Evolutionary conservation across 352 stramenopile genomes (phyloP).

Genomic region (Globisporangium ultimum): DNA sequence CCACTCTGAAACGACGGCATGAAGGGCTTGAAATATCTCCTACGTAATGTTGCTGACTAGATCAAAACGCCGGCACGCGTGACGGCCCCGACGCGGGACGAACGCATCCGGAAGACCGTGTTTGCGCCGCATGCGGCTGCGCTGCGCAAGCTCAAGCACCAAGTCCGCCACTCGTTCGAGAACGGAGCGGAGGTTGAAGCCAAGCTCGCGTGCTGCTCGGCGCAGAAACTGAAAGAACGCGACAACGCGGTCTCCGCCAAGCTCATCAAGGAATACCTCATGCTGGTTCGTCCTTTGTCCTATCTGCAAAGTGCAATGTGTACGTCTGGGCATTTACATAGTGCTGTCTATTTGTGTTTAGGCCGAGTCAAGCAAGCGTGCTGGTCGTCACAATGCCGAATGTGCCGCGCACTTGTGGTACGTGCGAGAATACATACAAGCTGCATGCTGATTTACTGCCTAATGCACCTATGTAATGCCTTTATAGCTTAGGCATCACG

Average conservation of each 20-base stretch:
- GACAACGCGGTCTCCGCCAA: constrained; percentile 65
- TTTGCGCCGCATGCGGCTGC: constrained; percentile 66
- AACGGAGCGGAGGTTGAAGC: constrained; percentile 41
- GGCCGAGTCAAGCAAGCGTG: constrained; percentile 82
- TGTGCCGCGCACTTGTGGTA: constrained; percentile 82
- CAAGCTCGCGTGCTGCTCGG: constrained; percentile 57
- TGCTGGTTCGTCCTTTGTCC: constrained; percentile 32
- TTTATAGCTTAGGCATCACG: constrained; percentile 65
- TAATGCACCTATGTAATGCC: too few species aligned
- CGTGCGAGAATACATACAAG: not conserved
- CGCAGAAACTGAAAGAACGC: constrained; percentile 57
- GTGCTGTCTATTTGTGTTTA: constrained; percentile 7
- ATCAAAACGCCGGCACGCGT: constrained; percentile 71
- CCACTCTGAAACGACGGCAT: not conserved
- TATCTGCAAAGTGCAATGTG: not conserved
- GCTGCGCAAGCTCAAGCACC: constrained; percentile 41
- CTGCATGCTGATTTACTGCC: not conserved
- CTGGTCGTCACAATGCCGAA: constrained; percentile 77
- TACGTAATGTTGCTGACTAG: constrained; percentile 17
- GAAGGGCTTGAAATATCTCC: too few species aligned
- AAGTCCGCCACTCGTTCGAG: constrained; percentile 42
- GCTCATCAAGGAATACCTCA: constrained; percentile 77
- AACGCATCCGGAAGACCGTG: constrained; percentile 65
- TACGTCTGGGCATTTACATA: not conserved
- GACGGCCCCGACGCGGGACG: constrained; percentile 48